Percentiles rank a stretch among this genome's conserved stretches.
phyloP scores from a whole-genome alignment of 768 basidiomycete species.

The Termitomyces sp. region DNA sequence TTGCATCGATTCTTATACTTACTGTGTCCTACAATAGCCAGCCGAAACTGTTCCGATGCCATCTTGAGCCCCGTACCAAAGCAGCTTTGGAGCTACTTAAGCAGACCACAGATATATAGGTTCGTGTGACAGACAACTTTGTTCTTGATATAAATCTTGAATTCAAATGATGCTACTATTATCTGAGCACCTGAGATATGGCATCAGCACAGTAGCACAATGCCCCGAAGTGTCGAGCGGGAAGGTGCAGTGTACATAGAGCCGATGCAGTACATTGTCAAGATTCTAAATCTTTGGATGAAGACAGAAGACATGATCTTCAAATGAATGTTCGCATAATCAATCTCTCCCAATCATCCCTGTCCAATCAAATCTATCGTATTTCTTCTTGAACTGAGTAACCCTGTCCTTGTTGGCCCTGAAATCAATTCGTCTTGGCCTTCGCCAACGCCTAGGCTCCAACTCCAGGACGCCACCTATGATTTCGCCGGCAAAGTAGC shows the following conservation, averaged over 20 bases:
- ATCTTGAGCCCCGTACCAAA: constrained; percentile 22
- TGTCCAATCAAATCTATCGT: constrained; percentile 82
- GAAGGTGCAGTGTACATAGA: not conserved
- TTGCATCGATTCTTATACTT: not conserved
- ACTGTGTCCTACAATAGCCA: constrained; percentile 15
- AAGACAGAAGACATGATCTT: not conserved
- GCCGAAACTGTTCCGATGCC: constrained; percentile 26
- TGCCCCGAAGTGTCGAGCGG: not conserved
- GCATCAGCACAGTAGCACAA: not conserved
- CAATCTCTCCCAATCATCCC: constrained; percentile 54
- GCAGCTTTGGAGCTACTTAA: constrained; percentile 1
- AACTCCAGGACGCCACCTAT: constrained; percentile 89
- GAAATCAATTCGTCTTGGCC: constrained; percentile 73
- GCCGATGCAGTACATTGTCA: not conserved
- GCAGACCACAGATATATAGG: not conserved
- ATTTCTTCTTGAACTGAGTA: constrained; percentile 66
- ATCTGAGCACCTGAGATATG: too few relatives aligned
- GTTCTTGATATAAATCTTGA: not conserved
- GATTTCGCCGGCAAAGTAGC: constrained; percentile 94
- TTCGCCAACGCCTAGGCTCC: constrained; percentile 83
- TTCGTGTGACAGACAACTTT: not conserved
- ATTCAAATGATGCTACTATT: not conserved
- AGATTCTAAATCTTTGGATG: not conserved
- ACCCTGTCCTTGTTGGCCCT: constrained; percentile 70
- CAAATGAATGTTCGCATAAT: constrained; percentile 5